Conservation (phyloP, 495 filamentous ascomycete species). For the Pseudevernia furfuracea region DNA sequence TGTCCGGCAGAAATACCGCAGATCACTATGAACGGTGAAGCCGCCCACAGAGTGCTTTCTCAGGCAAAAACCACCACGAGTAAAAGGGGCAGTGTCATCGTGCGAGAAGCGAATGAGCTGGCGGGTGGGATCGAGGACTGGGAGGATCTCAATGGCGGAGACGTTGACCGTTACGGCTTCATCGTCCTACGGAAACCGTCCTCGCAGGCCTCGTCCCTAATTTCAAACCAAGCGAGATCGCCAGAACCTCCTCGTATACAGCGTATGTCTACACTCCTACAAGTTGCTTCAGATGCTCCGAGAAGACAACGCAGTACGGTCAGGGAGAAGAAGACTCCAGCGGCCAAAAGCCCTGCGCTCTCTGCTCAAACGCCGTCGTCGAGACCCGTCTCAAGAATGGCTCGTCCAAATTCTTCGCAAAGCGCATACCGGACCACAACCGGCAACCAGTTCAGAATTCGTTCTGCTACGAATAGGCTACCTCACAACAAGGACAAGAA, state of each 20-base stretch:
- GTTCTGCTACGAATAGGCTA: constrained; percentile 64
- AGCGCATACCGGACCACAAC: constrained; percentile 37
- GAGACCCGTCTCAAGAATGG: constrained; percentile 33
- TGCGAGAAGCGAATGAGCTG: constrained; percentile 48
- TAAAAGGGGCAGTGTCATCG: constrained; percentile 13
- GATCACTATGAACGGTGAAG: constrained; percentile 10
- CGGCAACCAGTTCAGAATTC: constrained; percentile 40
- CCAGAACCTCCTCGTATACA: constrained; percentile 49
- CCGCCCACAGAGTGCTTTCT: constrained; percentile 1
- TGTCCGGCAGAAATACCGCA: neutral
- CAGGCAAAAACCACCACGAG: constrained; percentile 5
- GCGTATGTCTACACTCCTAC: constrained; percentile 57
- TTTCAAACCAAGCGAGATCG: constrained; percentile 31
- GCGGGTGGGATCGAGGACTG: constrained; percentile 92
- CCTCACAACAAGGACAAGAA: constrained; percentile 69
- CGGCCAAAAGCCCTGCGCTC: constrained; percentile 48
- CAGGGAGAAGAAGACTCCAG: constrained; percentile 40
- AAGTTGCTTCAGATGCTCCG: constrained; percentile 56
- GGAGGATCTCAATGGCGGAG: constrained; percentile 77
- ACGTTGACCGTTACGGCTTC: constrained; percentile 94
- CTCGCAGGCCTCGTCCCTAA: constrained; percentile 22
- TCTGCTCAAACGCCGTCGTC: constrained; percentile 30
- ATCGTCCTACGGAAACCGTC: constrained; percentile 50
- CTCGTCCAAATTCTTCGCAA: constrained; percentile 41
- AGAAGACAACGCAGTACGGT: constrained; percentile 50